A percentile compares a stretch with the other conserved stretches of the same genome.
phyloP scores from a whole-genome alignment of 2,329 filamentous ascomycete species.

The Trichoderma sp. region DNA sequence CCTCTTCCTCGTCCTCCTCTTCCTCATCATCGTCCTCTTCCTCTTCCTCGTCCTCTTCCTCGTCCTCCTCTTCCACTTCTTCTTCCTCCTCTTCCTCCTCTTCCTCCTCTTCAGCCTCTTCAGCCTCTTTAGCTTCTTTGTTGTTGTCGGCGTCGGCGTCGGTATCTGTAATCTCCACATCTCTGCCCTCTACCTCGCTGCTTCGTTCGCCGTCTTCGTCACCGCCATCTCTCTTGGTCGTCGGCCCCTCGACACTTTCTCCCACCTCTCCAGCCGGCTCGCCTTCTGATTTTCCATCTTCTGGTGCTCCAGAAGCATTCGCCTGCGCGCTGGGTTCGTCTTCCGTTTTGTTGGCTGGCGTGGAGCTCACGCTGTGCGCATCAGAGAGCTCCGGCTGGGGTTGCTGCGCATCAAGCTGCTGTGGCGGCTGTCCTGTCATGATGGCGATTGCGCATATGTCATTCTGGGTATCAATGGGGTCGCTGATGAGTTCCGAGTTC shows the following conservation, averaged over 20 bases:
- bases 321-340: not conserved
- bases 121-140: conserved; percentile 47
- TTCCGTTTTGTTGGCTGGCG: conserved; percentile 5
- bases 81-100: conserved; percentile 33
- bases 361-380: conserved; percentile 12
- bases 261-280: not conserved
- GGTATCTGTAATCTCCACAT: conserved; percentile 31
- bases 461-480: conserved; percentile 36
- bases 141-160: conserved; percentile 32
- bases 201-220: conserved; percentile 5
- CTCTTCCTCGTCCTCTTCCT: conserved; percentile 46
- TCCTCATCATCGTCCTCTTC: conserved; percentile 52
- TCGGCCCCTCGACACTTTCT: not conserved
- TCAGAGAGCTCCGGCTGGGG: conserved; percentile 10
- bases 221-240: conserved; percentile 11
- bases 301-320: conserved; percentile 8
- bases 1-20: conserved; percentile 64
- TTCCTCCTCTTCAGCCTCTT: conserved; percentile 44
- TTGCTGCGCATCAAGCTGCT: conserved; percentile 37
- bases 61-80: conserved; percentile 35
- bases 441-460: conserved; percentile 37
- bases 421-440: conserved; percentile 50
- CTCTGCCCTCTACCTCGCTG: conserved; percentile 26
- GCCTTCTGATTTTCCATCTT: conserved; percentile 30
- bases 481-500: conserved; percentile 18